Conservation (phyloP, 23 red algal genomes). For the Gracilaria domingensis region DNA sequence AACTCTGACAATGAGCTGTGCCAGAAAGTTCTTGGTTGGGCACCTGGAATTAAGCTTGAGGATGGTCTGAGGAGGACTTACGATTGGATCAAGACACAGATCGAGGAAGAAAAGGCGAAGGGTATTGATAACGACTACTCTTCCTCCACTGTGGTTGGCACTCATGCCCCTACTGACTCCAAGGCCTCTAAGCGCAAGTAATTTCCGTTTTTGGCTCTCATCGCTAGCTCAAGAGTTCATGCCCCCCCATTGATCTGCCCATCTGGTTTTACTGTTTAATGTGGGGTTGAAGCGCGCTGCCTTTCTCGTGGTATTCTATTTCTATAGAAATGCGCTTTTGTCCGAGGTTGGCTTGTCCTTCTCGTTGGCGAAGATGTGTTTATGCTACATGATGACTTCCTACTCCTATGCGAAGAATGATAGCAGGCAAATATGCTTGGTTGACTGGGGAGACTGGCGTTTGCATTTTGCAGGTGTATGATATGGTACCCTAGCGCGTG, state of each 20-base stretch:
- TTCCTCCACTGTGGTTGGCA: slow-evolving; percentile 89
- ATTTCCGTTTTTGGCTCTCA: slow-evolving; percentile 31
- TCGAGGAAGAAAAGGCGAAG: slow-evolving; percentile 86
- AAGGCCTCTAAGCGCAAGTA: slow-evolving; percentile 97
- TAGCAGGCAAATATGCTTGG: background rate
- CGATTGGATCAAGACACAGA: slow-evolving; percentile 98
- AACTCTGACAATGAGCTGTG: slow-evolving; percentile 97
- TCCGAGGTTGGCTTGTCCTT: background rate
- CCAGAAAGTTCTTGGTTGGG: slow-evolving; percentile 98
- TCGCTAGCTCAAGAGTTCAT: background rate
- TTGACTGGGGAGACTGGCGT: background rate
- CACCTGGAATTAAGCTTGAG: slow-evolving; percentile 80
- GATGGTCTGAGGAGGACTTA: slow-evolving; percentile 97
- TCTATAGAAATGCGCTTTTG: background rate
- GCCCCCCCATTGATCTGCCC: background rate
- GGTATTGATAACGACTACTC: slow-evolving; percentile 92
- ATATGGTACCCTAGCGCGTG: background rate
- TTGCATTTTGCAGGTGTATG: background rate
- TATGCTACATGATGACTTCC: background rate
- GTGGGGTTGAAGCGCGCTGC: background rate
- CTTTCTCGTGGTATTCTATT: background rate
- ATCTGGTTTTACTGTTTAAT: background rate
- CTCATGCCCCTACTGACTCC: slow-evolving; percentile 98
- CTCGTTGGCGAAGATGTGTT: background rate
- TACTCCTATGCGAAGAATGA: background rate